Conservation (phyloP, 768 basidiomycete genomes). For the Macrolepiota fuliginosa region DNA sequence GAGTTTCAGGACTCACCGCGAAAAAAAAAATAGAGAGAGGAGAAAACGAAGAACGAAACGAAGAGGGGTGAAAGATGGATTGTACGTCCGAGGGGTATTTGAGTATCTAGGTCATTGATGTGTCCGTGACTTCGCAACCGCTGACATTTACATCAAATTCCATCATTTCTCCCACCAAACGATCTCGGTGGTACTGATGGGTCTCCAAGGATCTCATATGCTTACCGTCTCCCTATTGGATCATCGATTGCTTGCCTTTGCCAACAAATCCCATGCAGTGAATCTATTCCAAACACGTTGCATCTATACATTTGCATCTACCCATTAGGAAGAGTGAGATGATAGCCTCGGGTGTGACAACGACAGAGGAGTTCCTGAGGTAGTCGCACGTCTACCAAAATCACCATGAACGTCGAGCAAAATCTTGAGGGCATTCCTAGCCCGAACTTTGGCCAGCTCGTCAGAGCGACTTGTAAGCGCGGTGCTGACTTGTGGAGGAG, state of each 20-base stretch:
- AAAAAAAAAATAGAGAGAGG: slow-evolving; percentile 35
- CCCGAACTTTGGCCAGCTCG: slow-evolving; percentile 86
- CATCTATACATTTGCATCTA: slow-evolving; percentile 15
- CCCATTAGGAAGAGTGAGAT: slow-evolving; percentile 18
- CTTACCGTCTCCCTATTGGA: slow-evolving; percentile 18
- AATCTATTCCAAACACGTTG: slow-evolving; percentile 16
- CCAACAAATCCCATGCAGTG: slow-evolving; percentile 16
- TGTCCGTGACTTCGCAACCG: slow-evolving; percentile 34
- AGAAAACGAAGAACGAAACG: slow-evolving; percentile 40
- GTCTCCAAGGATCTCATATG: slow-evolving; percentile 15
- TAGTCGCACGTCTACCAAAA: slow-evolving; percentile 62
- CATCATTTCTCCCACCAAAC: slow-evolving; percentile 29
- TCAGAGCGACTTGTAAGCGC: slow-evolving; percentile 68
- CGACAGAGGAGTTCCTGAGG: slow-evolving; percentile 36
- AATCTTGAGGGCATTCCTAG: slow-evolving; percentile 93
- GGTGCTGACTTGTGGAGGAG: slow-evolving; percentile 66
- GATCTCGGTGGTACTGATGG: slow-evolving; percentile 19
- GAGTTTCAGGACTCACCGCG: slow-evolving; percentile 36
- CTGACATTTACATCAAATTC: slow-evolving; percentile 27
- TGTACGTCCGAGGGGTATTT: slow-evolving; percentile 29
- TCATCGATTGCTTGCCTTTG: slow-evolving; percentile 14
- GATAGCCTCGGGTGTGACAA: slow-evolving; percentile 39
- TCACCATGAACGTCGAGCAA: slow-evolving; percentile 89
- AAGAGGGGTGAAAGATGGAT: slow-evolving; percentile 26
- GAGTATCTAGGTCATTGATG: slow-evolving; percentile 24